Conservation (phyloP, 768 basidiomycete species). For the Suillus subaureus region DNA sequence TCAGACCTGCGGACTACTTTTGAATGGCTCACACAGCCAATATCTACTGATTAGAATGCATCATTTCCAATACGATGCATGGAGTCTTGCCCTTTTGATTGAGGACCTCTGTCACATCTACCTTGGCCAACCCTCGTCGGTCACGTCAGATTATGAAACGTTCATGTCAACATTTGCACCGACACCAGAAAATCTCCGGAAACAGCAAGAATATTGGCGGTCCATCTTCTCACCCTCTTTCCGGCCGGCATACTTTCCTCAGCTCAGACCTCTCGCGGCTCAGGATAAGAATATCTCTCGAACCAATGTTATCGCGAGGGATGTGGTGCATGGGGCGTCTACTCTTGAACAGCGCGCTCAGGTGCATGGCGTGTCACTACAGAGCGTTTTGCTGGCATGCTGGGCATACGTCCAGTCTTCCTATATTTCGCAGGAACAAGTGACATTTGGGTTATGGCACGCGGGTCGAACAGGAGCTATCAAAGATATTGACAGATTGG, state of each 20-base stretch:
- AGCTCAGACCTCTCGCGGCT: slow-evolving; percentile 7
- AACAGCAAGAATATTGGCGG: slow-evolving; percentile 40
- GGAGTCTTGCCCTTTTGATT: slow-evolving; percentile 44
- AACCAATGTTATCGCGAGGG: slow-evolving; percentile 32
- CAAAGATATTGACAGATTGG: slow-evolving; percentile 39
- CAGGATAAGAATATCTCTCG: not conserved
- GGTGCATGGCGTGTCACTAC: slow-evolving; percentile 34
- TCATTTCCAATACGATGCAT: slow-evolving; percentile 54
- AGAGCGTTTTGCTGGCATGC: slow-evolving; percentile 44
- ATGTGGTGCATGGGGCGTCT: slow-evolving; percentile 45
- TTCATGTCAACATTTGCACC: slow-evolving; percentile 33
- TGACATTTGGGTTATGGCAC: slow-evolving; percentile 51
- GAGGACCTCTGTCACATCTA: slow-evolving; percentile 43
- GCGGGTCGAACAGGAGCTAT: slow-evolving; percentile 42
- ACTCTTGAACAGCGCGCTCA: slow-evolving; percentile 50
- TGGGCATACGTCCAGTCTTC: slow-evolving; percentile 44
- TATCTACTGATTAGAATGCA: slow-evolving; percentile 41
- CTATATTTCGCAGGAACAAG: slow-evolving; percentile 27
- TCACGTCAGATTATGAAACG: slow-evolving; percentile 25
- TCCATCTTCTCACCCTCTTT: slow-evolving; percentile 31
- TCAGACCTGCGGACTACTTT: slow-evolving; percentile 24
- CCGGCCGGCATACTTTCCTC: slow-evolving; percentile 31
- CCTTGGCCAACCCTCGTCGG: slow-evolving; percentile 23
- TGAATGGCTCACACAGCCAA: slow-evolving; percentile 14
- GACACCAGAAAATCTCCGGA: slow-evolving; percentile 19